Evolutionary conservation across 805 yeast species (phyloP), one percentile per base, ranked within the genome.

Genomic region (Kodamaea jinghongensis): DNA sequence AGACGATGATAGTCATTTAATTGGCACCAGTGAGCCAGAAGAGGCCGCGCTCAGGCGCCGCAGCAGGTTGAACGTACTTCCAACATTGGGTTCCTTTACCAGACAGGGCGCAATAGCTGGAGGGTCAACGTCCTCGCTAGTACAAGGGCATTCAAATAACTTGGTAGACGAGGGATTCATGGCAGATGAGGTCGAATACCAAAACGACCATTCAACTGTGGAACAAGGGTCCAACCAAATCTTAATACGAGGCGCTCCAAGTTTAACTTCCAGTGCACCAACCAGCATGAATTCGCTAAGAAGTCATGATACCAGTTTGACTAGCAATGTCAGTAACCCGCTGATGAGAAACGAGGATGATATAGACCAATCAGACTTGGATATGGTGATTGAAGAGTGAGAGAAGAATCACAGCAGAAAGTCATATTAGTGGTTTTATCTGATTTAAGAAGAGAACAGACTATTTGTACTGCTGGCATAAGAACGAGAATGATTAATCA

Each of bases 171-270:
- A 69, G 36, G 74, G 71, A 5, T 70, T 68, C 41, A 69, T 70
- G 74, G 75, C 74, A 2, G 71, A 65, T 28, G 75, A 70, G 17
- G 74, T 68, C 8, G 74, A 70, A 42, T 68, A 70, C 42, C 73
- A 67, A 46, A 56, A 62, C 35, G 73, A 67, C 44, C 72, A 67
- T 46, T 44, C 61, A 34, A 33, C 56, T 20, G 45, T 47, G 41
- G 48, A 51, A 23, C 52, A 51, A 27, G 36, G 43, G 34, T 34
- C 41, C 40, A 31, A 31, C 41, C 42, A 42, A 45, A 48, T 60
- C 49, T 33, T 60, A 48, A 40, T 35, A 15, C 46, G 37, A 45
- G 49, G 38, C 23, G 29, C 30, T 14, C 15, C 31, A 12, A 13
- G 17, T 6, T 17, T 20, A 6, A 6, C 23, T 8, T 20, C 23